Base-by-base conservation (phyloP, 1,284 basidiomycete species). In the Rhodofomes roseus region DNA sequence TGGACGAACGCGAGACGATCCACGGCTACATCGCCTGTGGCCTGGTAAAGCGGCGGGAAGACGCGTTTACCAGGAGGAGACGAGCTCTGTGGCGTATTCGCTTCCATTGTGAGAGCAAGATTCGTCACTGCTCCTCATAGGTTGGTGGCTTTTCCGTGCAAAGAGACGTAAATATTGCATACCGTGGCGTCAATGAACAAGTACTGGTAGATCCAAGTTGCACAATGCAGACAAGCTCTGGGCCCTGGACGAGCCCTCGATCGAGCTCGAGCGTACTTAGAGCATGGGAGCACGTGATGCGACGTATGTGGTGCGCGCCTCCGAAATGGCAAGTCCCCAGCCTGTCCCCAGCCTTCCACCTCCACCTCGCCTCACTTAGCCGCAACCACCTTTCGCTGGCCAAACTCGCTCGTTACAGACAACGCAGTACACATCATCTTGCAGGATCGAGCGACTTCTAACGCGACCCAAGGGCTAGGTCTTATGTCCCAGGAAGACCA, bases 1-100 rank as follows among this genome's bases (percentile, higher is more conserved):
- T 97, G 95, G 61, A 97, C 88, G 72, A 96, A 96, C 0, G 90
- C 93, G 3, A 97, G 82, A 55, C 86, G 83, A 70, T 96, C 93
- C 6, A 75, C 68, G 8, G 81, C 78, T 29, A 68, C 71, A 62
- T 90, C 76, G 2, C 89, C 87, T 0, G 80, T 80, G 0, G 85
- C 76, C 22, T 71, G 71, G 65, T 86, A 90, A 1, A 81, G 71
- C 0, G 83, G 84, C 16, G 81, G 81, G 63, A 86, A 86, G 0
- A 66, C 63, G 1, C 80, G 76, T 41, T 66, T 71, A 7, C 25
- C 27, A 25, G 11, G 7, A 12, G 8, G 58, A 29, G 22, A 46
- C 25, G 8, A 39, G 3, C 2, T 18, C 29, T 20, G 52, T 11
- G 39, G 41, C 29, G 36, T 36, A 37, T 41, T 37, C n/a, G 50